Conservation (phyloP, 108 stramenopile genomes). For the Aurantiochytrium sp. region DNA sequence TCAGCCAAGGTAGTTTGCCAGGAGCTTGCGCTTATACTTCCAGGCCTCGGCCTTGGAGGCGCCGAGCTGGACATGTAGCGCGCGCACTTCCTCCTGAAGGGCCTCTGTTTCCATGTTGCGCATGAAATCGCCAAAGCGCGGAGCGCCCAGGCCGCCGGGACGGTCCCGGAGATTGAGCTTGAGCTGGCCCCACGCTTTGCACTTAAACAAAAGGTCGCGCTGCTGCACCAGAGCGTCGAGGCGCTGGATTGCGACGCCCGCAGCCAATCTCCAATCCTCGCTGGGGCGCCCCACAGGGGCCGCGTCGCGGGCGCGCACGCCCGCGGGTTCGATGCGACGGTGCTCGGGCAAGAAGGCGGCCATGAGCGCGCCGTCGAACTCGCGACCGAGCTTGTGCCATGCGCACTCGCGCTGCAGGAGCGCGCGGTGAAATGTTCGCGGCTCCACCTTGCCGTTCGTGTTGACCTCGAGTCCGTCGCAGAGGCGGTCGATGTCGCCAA, state of each 20-base stretch:
- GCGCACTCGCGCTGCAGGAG: neutral
- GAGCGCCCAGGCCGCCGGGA: too few species aligned
- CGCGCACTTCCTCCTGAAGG: neutral
- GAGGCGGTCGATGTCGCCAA: neutral
- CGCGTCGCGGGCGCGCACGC: too few species aligned
- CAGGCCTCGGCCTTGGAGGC: conserved; percentile 31
- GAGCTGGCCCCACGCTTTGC: neutral
- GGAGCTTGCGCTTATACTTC: conserved; percentile 25
- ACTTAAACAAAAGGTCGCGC: neutral
- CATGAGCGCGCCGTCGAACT: neutral
- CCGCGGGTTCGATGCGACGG: neutral
- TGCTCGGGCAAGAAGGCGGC: neutral
- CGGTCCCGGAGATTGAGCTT: too few species aligned
- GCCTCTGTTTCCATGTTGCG: conserved; percentile 6
- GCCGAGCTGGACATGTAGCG: neutral
- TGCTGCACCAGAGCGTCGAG: neutral
- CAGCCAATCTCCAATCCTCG: neutral
- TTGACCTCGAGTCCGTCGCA: neutral
- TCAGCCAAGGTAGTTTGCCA: neutral
- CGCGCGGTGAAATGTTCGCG: neutral
- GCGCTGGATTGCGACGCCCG: neutral
- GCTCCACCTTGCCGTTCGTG: neutral
- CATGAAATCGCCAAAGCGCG: neutral
- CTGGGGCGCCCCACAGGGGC: neutral
- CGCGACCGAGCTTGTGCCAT: neutral